Evolutionary conservation across 2,329 filamentous ascomycete species (phyloP).

Genomic region (Thielaviopsis populi): DNA sequence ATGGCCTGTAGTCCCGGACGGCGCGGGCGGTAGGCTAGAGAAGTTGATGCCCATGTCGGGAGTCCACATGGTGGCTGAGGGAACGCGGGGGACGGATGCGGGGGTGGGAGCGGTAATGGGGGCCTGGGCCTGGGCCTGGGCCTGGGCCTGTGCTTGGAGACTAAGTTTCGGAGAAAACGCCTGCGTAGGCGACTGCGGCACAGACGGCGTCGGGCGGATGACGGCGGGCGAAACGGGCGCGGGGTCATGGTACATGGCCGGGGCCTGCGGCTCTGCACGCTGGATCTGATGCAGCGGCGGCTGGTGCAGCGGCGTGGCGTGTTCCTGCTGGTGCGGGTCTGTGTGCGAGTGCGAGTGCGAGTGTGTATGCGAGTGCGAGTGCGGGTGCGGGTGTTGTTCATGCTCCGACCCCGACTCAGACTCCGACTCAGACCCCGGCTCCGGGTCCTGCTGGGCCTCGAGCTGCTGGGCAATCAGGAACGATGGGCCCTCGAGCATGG

Average conservation of each 20-base stretch:
- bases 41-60: slow-evolving; percentile 74
- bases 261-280: slow-evolving; percentile 18
- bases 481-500: slow-evolving; percentile 18
- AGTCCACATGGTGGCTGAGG: slow-evolving; percentile 43
- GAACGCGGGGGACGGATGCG: slow-evolving; percentile 12
- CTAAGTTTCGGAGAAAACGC: neutral
- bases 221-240: slow-evolving; percentile 43
- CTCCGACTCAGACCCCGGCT: no score
- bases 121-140: neutral
- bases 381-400: no score
- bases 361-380: no score
- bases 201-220: slow-evolving; percentile 37
- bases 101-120: slow-evolving; percentile 21
- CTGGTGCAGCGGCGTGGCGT: slow-evolving; percentile 21
- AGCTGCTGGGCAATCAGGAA: slow-evolving; percentile 12
- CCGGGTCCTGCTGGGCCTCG: neutral
- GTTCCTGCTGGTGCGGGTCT: neutral
- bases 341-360: no score
- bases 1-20: slow-evolving; percentile 21
- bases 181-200: slow-evolving; percentile 22
- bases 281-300: neutral
- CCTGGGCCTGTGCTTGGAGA: neutral
- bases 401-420: neutral
- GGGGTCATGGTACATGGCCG: slow-evolving; percentile 29
- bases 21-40: slow-evolving; percentile 28